Evolutionary conservation across 805 yeast species (phyloP).

Genomic region (Kregervanrija pseudodelftensis): DNA sequence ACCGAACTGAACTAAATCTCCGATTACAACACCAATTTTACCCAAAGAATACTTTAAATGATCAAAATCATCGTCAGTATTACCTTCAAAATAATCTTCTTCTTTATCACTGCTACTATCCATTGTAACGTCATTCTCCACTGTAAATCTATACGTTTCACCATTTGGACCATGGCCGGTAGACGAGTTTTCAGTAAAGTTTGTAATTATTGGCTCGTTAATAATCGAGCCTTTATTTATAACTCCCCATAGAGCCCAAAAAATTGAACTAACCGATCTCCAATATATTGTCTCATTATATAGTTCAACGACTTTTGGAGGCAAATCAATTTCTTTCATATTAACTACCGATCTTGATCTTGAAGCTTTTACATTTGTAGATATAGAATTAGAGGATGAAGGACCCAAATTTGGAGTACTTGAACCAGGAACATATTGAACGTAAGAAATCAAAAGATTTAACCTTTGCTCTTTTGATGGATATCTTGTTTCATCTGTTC

Average conservation of each 20-base stretch:
- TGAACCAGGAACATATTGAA: slow-evolving; percentile 44
- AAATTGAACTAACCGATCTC: slow-evolving; percentile 72
- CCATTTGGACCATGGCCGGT: slow-evolving; percentile 51
- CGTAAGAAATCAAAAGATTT: slow-evolving; percentile 71
- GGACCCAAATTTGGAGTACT: slow-evolving; percentile 20
- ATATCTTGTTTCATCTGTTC: slow-evolving; percentile 46
- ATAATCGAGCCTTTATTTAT: slow-evolving; percentile 31
- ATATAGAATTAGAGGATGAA: slow-evolving; percentile 9
- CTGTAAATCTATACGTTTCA: slow-evolving; percentile 34
- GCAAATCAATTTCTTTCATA: slow-evolving; percentile 28
- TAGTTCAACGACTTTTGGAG: slow-evolving; percentile 37
- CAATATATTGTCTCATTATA: slow-evolving; percentile 64
- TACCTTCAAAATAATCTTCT: slow-evolving; percentile 24
- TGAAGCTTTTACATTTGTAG: slow-evolving; percentile 7
- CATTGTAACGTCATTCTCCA: slow-evolving; percentile 18
- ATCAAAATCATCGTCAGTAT: slow-evolving; percentile 59
- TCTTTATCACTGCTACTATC: slow-evolving; percentile 14
- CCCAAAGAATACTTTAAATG: slow-evolving; percentile 69
- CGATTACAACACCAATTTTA: slow-evolving; percentile 66
- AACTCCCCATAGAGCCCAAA: slow-evolving; percentile 92
- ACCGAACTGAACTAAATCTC: slow-evolving; percentile 62
- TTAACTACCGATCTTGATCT: slow-evolving; percentile 29
- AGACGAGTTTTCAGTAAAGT: slow-evolving; percentile 16
- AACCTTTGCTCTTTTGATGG: slow-evolving; percentile 66
- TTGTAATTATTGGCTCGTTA: not conserved